Conservation (phyloP, 768 basidiomycete genomes). For the Boletus sensibilis region DNA sequence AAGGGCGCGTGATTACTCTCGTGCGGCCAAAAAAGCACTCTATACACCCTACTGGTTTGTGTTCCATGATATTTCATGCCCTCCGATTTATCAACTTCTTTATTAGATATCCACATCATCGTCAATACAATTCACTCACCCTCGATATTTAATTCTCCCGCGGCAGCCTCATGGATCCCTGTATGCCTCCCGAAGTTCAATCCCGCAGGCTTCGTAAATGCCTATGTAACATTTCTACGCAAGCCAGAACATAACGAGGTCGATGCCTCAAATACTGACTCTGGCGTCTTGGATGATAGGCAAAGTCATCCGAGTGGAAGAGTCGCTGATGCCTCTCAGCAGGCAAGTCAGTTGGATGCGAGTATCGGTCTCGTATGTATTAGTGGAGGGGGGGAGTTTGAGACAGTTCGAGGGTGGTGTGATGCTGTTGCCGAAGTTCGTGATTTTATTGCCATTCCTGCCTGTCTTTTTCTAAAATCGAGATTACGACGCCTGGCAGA, state of each 20-base stretch:
- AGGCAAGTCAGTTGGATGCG: constrained; percentile 26
- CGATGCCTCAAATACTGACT: neutral
- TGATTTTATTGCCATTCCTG: neutral
- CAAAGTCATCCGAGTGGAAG: constrained; percentile 3
- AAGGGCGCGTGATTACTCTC: constrained; percentile 77
- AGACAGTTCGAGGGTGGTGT: constrained; percentile 77
- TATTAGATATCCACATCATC: constrained; percentile 79
- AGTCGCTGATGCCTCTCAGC: constrained; percentile 2
- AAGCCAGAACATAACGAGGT: constrained; percentile 31
- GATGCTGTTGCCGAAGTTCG: constrained; percentile 59
- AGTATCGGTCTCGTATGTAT: constrained; percentile 75
- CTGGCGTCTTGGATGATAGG: neutral
- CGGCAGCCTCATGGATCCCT: constrained; percentile 89
- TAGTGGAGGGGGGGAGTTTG: constrained; percentile 81
- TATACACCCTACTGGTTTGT: constrained; percentile 85
- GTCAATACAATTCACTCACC: constrained; percentile 88
- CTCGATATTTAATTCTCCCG: constrained; percentile 72
- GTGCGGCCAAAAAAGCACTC: constrained; percentile 91
- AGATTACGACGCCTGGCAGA: constrained; percentile 40
- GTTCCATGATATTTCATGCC: neutral
- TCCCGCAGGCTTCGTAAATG: constrained; percentile 83
- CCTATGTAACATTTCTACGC: constrained; percentile 75
- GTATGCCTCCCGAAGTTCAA: constrained; percentile 96
- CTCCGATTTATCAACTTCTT: neutral
- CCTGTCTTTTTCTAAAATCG: neutral